phyloP scores from a whole-genome alignment of 352 stramenopile genomes.

The Lagenidium giganteum region DNA sequence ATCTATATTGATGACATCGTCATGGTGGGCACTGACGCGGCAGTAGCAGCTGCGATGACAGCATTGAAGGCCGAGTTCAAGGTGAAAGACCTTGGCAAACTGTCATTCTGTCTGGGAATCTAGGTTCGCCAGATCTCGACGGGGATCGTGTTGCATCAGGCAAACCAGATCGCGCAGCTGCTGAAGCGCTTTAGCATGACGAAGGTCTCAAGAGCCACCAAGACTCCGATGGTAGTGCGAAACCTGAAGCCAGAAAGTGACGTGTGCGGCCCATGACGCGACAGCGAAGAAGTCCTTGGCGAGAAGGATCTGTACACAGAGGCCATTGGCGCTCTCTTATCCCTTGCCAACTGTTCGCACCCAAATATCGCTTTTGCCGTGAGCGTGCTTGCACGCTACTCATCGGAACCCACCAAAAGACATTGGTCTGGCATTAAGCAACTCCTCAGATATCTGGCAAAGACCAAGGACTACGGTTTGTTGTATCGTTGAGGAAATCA shows the following conservation, averaged over 20 bases:
- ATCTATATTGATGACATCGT: too few relatives aligned
- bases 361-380: constrained; percentile 15
- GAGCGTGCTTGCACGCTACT: constrained; percentile 14
- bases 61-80: constrained; percentile 15
- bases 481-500: constrained; percentile 7
- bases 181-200: constrained; percentile 13
- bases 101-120: constrained; percentile 14
- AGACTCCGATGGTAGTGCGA: constrained; percentile 15
- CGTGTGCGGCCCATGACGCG: constrained; percentile 9
- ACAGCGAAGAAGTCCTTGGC: constrained; percentile 8
- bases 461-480: constrained; percentile 6
- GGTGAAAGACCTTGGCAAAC: constrained; percentile 10
- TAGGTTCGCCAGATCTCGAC: constrained; percentile 13
- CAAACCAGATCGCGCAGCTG: constrained; percentile 11
- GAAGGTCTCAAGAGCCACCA: constrained; percentile 5
- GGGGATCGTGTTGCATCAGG: constrained; percentile 13
- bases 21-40: too few relatives aligned
- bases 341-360: constrained; percentile 10
- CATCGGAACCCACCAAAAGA: constrained; percentile 13
- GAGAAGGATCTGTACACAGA: constrained; percentile 15
- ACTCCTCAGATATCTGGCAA: constrained; percentile 12
- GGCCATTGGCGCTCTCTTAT: constrained; percentile 8
- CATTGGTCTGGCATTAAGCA: constrained; percentile 14
- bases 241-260: constrained; percentile 15
- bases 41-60: too few relatives aligned